phyloP scores from a whole-genome alignment of 2,329 filamentous ascomycete species.

The Raffaelea arxii region DNA sequence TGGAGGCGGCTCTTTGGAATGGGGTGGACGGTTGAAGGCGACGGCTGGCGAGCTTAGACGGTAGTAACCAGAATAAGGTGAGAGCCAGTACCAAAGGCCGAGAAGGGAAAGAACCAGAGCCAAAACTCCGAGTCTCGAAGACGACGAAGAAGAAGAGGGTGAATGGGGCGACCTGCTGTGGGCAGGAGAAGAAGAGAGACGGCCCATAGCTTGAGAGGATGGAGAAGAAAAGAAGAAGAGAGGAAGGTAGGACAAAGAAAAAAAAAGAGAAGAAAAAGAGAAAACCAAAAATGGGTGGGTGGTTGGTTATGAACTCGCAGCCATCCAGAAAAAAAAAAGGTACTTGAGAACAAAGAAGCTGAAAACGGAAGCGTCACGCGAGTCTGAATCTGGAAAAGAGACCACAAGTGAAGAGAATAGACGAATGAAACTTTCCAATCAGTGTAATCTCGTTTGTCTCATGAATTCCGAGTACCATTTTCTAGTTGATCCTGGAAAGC shows the following conservation, averaged over 20 bases:
- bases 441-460: too few relatives aligned
- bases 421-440: too few relatives aligned
- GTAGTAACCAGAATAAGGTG: too few relatives aligned
- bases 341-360: not conserved
- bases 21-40: slow-evolving; percentile 28
- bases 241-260: not conserved
- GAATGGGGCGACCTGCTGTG: slow-evolving; percentile 2
- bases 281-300: not conserved
- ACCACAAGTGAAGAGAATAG: not conserved
- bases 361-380: too few relatives aligned
- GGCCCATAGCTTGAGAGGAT: not conserved
- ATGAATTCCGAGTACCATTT: too few relatives aligned
- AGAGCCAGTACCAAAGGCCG: too few relatives aligned
- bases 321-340: not conserved
- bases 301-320: too few relatives aligned
- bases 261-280: not conserved
- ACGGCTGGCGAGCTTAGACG: slow-evolving; percentile 17
- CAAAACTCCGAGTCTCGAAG: too few relatives aligned
- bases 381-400: not conserved
- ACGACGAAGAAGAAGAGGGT: not conserved
- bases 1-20: too few relatives aligned
- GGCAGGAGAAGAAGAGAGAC: not conserved
- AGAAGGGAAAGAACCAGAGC: too few relatives aligned
- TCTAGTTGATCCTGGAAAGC: too few relatives aligned
- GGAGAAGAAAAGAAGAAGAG: not conserved